Evolutionary conservation across 345 rosid species (phyloP).

Genomic region (Psidium friedrichsthalianum): DNA sequence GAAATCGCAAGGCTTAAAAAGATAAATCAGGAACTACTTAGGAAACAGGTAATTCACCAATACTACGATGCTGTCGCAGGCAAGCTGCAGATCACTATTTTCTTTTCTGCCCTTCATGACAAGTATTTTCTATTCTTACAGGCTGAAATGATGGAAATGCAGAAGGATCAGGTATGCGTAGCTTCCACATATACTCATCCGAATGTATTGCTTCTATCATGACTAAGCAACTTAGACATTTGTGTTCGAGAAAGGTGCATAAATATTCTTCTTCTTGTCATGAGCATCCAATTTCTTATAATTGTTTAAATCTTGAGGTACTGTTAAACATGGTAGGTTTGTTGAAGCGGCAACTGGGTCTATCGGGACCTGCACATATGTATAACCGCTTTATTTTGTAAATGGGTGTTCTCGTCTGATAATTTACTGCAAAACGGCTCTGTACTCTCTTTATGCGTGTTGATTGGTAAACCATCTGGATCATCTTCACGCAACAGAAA

Average conservation of each 20-base stretch:
- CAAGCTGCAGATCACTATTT: neutral
- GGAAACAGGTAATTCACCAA: constrained; percentile 46
- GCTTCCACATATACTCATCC: neutral
- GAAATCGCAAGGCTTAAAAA: constrained; percentile 80
- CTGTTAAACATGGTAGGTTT: neutral
- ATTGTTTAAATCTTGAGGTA: neutral
- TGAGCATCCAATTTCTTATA: neutral
- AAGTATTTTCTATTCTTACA: neutral
- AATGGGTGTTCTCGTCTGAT: neutral
- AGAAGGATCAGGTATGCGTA: constrained; percentile 9
- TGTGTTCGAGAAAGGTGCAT: neutral
- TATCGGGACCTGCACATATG: neutral
- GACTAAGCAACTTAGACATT: neutral
- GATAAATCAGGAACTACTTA: constrained; percentile 60
- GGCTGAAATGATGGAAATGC: constrained; percentile 3
- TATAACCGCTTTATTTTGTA: neutral
- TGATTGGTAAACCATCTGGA: neutral
- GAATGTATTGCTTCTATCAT: neutral
- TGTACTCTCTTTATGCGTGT: neutral
- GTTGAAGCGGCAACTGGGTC: neutral
- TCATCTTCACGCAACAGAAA: neutral
- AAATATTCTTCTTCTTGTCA: neutral
- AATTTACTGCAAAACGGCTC: neutral
- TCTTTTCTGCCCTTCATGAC: neutral
- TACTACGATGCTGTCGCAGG: neutral